Base-by-base conservation (phyloP, 164 flowering plant species). In the Sedum album region DNA sequence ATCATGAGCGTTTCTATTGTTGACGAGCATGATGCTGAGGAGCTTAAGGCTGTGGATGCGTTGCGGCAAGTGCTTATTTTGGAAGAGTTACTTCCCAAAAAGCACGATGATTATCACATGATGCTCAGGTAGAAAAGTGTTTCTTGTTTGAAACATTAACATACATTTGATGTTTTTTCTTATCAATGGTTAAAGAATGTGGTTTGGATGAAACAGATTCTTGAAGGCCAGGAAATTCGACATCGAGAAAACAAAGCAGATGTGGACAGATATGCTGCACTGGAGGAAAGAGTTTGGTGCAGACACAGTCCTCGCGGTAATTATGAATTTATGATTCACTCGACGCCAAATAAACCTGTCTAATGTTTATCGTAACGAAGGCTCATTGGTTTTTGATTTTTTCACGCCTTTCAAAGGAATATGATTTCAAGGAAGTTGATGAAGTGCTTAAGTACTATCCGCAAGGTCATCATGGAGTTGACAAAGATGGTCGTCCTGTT, bases 21-120 rank as follows among this genome's bases (percentile, higher is more conserved):
- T 35, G 98, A 90, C 66, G 83, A 76, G 64, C 82, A 81, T 68
- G 89, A 92, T 73, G 90, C 87, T 0, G 97, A 91, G 76, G 99
- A 95, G 44, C 6, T 82, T 21, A 84, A 90, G 81, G 96, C 91
- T 4, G 97, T 95, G 18, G 97, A 95, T 75, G 91, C 94, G 23
- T 85, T 95, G 17, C 94, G 99, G 60, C 99, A 91, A 75, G 85
- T 83, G 11, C 96, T 95, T 61, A 83, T 90, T 68, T 76, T 95
- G 77, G 97, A 95, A 21, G 99, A 95, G 66, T 73, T 95, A 28
- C 81, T 95, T 13, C 99, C 99, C 14, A 68, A 88, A 25, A 90
- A 76, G 51, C 90, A 90, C 31, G 99, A 94, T 78, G 99, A 94
- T 72, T 92, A 83, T 76, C 96, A 91, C 69, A 65, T 65, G 67